Percentiles rank a stretch among this genome's conserved stretches.
Conservation (phyloP, 768 basidiomycete genomes). For the Cyathus striatus region DNA sequence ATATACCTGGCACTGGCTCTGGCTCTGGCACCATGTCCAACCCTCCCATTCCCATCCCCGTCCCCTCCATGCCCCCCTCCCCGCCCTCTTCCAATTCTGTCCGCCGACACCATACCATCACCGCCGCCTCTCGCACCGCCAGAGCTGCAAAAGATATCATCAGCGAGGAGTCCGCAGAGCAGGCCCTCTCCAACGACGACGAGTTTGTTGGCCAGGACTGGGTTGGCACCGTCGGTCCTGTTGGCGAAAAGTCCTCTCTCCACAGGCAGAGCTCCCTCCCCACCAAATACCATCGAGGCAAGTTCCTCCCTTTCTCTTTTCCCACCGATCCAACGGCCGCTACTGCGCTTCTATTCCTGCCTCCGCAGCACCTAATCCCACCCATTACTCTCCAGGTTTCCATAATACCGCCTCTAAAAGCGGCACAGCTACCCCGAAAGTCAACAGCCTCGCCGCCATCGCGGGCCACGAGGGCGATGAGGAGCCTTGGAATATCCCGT, state of each 20-base stretch:
- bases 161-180: conserved; percentile 60
- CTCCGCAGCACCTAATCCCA: background rate
- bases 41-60: conserved; percentile 7
- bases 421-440: conserved; percentile 63
- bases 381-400: conserved; percentile 34
- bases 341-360: no score
- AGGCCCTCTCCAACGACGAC: conserved; percentile 65
- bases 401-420: conserved; percentile 47
- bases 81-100: conserved; percentile 45
- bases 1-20: no score
- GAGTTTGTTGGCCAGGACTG: conserved; percentile 77
- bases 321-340: conserved; percentile 12
- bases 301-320: conserved; percentile 19
- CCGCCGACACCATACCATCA: conserved; percentile 82
- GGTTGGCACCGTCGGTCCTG: conserved; percentile 77
- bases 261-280: conserved; percentile 81
- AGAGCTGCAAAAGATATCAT: conserved; percentile 59
- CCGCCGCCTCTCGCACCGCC: conserved; percentile 63
- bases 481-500: conserved; percentile 81
- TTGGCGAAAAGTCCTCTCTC: conserved; percentile 75
- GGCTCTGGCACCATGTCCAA: no score
- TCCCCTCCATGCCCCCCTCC: conserved; percentile 33
- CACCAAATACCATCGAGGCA: conserved; percentile 75
- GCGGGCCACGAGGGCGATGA: conserved; percentile 85
- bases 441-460: conserved; percentile 83